phyloP scores from a whole-genome alignment of 2,329 filamentous ascomycete genomes.

The Periconia digitata region DNA sequence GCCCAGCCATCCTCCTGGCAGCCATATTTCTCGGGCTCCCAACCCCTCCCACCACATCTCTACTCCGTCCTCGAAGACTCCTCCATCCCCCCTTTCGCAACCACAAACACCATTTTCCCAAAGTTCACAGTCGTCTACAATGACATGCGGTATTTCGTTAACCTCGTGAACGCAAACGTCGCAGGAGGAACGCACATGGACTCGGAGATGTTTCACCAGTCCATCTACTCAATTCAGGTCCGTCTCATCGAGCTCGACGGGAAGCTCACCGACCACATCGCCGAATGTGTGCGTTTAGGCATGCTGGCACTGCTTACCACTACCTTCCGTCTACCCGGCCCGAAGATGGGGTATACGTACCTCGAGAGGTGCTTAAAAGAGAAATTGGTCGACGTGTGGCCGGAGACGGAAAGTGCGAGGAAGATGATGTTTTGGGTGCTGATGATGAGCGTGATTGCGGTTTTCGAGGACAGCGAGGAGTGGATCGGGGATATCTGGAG shows the following conservation, averaged over 20 bases:
- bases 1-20: conserved; percentile 1
- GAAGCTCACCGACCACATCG: not conserved
- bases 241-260: conserved; percentile 4
- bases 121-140: conserved; percentile 1
- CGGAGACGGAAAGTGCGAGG: not conserved
- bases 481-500: conserved; percentile 5
- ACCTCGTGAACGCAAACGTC: conserved; percentile 4
- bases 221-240: conserved; percentile 5
- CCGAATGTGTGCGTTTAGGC: conserved; percentile 5
- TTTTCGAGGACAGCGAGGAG: conserved; percentile 2
- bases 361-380: not conserved
- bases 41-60: not conserved
- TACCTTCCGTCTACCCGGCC: conserved; percentile 6
- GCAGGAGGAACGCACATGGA: not conserved
- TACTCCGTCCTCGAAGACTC: not conserved
- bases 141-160: conserved; percentile 2
- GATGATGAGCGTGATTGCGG: conserved; percentile 2
- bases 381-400: not conserved
- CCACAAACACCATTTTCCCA: not conserved
- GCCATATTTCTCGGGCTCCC: conserved; percentile 2
- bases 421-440: conserved; percentile 4
- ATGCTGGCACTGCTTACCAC: conserved; percentile 10
- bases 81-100: not conserved
- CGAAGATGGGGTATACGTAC: conserved; percentile 9
- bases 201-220: conserved; percentile 4